Conservation (phyloP, 2,329 filamentous ascomycete species). For the Emydomyces testavorans region DNA sequence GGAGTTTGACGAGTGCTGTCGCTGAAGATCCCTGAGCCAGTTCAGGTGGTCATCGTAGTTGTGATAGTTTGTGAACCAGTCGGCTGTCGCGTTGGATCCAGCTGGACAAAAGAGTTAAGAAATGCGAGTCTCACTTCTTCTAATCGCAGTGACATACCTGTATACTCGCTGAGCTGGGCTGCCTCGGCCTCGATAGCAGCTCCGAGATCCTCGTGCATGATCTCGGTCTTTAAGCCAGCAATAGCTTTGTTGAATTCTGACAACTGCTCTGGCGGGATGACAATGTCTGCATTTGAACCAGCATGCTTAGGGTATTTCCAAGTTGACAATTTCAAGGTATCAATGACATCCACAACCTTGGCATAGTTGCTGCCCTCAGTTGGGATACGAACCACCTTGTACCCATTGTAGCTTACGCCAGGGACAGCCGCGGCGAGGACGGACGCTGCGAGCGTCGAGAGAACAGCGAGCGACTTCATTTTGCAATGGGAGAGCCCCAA, state of each 20-base stretch:
- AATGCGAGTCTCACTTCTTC: conserved; percentile 25
- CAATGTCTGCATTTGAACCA: conserved; percentile 31
- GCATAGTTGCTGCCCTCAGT: conserved; percentile 11
- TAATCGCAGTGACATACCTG: conserved; percentile 22
- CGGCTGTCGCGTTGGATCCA: conserved; percentile 22
- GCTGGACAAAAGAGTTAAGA: conserved; percentile 18
- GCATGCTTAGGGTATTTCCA: conserved; percentile 17
- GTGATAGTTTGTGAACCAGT: conserved; percentile 47
- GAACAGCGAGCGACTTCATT: conserved; percentile 13
- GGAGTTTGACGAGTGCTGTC: conserved; percentile 37
- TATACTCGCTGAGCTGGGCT: conserved; percentile 16
- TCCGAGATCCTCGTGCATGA: conserved; percentile 38
- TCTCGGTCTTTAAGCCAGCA: conserved; percentile 23
- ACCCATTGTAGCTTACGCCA: conserved; percentile 17
- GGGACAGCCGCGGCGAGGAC: conserved; percentile 12
- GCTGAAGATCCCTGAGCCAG: conserved; percentile 40
- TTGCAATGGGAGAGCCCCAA: conserved; percentile 1
- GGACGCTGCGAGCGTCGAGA: conserved; percentile 13
- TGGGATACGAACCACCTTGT: conserved; percentile 18
- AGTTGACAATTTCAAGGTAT: conserved; percentile 14
- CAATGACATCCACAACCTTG: conserved; percentile 16
- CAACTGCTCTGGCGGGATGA: conserved; percentile 32
- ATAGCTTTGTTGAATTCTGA: conserved; percentile 30
- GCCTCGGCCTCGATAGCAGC: conserved; percentile 33
- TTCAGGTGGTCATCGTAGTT: conserved; percentile 42